Evolutionary conservation across 2,329 filamentous ascomycete species (phyloP), one percentile per base, ranked within the genome.

Genomic region (Epicoccum sorghinum): DNA sequence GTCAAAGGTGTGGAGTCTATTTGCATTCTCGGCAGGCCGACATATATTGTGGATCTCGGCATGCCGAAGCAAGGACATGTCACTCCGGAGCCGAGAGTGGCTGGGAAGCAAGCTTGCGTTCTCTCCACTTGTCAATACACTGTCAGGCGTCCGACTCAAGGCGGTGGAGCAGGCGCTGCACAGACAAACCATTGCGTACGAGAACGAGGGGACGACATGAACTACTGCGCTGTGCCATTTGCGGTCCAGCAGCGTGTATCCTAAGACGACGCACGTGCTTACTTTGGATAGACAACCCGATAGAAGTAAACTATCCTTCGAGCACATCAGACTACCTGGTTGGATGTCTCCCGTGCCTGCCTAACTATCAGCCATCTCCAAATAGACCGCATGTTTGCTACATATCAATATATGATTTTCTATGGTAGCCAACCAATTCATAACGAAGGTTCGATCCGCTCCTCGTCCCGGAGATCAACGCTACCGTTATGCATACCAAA

Each of bases 401-500:
- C 18, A 8, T 30, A 7, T 12, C 2, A 30, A 30, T 9, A 5
- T 12, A 13, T 33, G 10, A 33, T 33, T 13, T n/a, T 33, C 13
- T 33, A 12, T 33, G 10, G 5, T 8, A 33, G 32, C 13, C 7
- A 9, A 33, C 9, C 7, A 33, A n/a, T 33, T 9, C 10, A 12
- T 13, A 12, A n/a, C 43, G 12, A 42, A 52, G 24, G 18, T 18
- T 38, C 30, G 30, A 37, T 44, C 24, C 38, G 37, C 14, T 45
- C 36, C 29, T 32, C 59, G 56, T 55, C 55, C 59, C 55, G 46
- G 41, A 57, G 47, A 56, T 59, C 51, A 51, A 49, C 45, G 47
- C 52, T 43, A 53, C 55, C 38, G 33, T 43, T 47, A 59, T 56
- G 47, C 44, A 59, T 51, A 60, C 60, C 58, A 62, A 62, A 60